phyloP scores from a whole-genome alignment of 805 yeast species.

The Pichia californica region DNA sequence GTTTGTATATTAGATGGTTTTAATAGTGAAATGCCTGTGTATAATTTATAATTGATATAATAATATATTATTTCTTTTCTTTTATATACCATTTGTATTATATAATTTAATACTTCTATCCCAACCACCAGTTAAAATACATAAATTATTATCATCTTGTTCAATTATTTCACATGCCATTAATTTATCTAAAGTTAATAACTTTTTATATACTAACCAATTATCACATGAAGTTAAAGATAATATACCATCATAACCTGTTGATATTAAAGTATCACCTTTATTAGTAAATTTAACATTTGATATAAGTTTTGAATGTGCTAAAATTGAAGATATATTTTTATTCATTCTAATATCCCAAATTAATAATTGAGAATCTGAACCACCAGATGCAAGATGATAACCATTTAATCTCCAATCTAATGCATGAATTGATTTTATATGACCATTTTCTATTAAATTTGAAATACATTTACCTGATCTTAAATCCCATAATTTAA shows the following conservation, averaged over 20 bases:
- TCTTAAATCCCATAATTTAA: conserved; percentile 80
- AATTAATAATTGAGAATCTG: conserved; percentile 69
- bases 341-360: conserved; percentile 70
- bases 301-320: conserved; percentile 69
- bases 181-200: conserved; percentile 61
- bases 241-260: conserved; percentile 67
- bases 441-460: conserved; percentile 52
- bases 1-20: conserved; percentile 70
- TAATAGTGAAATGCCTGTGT: conserved; percentile 71
- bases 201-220: conserved; percentile 52
- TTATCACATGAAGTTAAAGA: conserved; percentile 61
- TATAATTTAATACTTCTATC: conserved; percentile 65
- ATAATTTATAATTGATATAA: conserved; percentile 25
- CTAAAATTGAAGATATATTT: conserved; percentile 47
- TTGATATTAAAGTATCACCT: conserved; percentile 44
- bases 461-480: conserved; percentile 59
- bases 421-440: conserved; percentile 59
- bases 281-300: conserved; percentile 47
- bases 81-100: conserved; percentile 5
- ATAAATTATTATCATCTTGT: conserved; percentile 28
- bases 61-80: background rate
- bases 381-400: conserved; percentile 76
- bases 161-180: conserved; percentile 57
- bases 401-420: conserved; percentile 76
- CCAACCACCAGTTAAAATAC: conserved; percentile 70